Base-by-base conservation (phyloP, 495 filamentous ascomycete species). In the Aspergillus campestris region DNA sequence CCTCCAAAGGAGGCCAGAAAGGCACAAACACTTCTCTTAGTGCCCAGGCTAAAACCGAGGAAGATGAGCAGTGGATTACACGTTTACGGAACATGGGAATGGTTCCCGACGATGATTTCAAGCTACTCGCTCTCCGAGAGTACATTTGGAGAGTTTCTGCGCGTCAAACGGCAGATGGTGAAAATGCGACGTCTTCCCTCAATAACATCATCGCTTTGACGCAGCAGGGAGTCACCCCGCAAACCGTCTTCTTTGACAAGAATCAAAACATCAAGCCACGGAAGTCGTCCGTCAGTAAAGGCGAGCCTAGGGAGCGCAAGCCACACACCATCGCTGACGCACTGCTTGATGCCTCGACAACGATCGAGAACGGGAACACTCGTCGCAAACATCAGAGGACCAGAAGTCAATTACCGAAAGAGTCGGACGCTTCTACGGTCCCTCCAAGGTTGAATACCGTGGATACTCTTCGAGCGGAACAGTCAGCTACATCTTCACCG, bases 11-110 rank as follows among this genome's bases (percentile, higher is more conserved):
- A 29, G 54, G 59, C 24, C 61, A 64, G 18, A 59, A 47, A 39
- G 46, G 36, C 41, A 45, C 49, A 7, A 43, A 34, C 4, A 41
- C 47, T 8, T 73, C 77, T n/a, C 48, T 75, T 29, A 54, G 51
- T 37, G 45, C 62, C 24, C 58, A 69, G 1, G 40, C 61, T 11
- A 89, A 78, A 57, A 95, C 91, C 54, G 89, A 95, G n/a, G 91
- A 96, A 60, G 94, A 99, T 60, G 89, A 96, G 45, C 81, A 89
- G 55, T 99, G 94, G 94, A 70, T 99, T n/a, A 69, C 69, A 13
- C 79, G 85, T 40, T 65, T 99, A 29, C 77, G 87, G 29, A 90
- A 86, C 49, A 77, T 92, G 32, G 91, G 92, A 0, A 86, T 99
- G 77, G 62, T 70, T 1, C 47, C 68, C 0, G 90, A 94, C 36